Evolutionary conservation across 225 moss, liverwort and hornwort genomes (phyloP).

Genomic region (Antitrichia curtipendula): DNA sequence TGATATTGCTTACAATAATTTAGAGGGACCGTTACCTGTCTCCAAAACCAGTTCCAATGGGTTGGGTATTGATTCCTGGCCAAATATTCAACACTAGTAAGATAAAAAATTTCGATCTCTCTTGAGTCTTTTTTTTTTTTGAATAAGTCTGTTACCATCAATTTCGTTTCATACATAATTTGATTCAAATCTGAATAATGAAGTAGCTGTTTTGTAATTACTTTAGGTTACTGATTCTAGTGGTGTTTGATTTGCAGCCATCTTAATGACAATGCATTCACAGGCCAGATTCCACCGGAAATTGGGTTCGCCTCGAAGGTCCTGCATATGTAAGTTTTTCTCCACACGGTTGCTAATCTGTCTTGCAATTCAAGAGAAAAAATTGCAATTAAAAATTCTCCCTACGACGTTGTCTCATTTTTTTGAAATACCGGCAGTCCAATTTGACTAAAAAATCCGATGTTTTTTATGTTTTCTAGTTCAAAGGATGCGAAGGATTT

Average conservation of each 20-base stretch:
- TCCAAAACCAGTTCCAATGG: constrained; percentile 7
- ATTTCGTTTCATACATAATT: not conserved
- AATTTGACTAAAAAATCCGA: not conserved
- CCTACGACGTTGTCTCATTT: not conserved
- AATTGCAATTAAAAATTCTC: not conserved
- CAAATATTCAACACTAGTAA: constrained; percentile 32
- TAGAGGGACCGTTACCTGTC: constrained; percentile 14
- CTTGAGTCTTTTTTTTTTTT: no score
- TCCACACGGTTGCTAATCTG: not conserved
- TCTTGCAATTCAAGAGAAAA: not conserved
- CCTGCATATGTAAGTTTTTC: constrained; percentile 28
- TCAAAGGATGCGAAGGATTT: not conserved
- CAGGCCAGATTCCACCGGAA: constrained; percentile 44
- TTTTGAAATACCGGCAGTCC: not conserved
- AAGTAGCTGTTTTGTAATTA: not conserved
- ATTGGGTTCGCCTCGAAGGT: constrained; percentile 17
- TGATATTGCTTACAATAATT: constrained; percentile 31
- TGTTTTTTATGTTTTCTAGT: not conserved
- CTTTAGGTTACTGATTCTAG: not conserved
- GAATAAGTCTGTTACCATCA: not conserved
- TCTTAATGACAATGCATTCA: constrained; percentile 50
- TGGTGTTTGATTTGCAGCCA: constrained; percentile 41
- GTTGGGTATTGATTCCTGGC: constrained; percentile 46
- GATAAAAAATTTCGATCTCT: not conserved
- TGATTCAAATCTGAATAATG: not conserved